phyloP scores from a whole-genome alignment of 495 filamentous ascomycete genomes.

The Friedmanniomyces simplex region DNA sequence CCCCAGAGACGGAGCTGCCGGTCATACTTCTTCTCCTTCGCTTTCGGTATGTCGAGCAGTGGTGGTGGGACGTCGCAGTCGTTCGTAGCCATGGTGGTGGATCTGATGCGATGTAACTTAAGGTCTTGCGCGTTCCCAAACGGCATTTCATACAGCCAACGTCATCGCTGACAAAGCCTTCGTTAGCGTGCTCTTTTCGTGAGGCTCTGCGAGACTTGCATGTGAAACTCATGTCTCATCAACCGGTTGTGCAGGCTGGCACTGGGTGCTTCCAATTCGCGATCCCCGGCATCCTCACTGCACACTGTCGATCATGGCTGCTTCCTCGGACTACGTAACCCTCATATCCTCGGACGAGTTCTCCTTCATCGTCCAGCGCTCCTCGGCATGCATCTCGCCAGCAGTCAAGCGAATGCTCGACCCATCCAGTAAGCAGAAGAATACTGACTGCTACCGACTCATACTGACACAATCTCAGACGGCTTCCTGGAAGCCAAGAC shows the following conservation, averaged over 20 bases:
- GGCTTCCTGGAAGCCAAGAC: conserved; percentile 59
- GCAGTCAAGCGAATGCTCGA: conserved; percentile 81
- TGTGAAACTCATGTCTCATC: too few relatives aligned
- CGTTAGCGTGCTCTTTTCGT: too few relatives aligned
- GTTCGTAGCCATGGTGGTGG: not conserved
- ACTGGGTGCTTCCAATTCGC: too few relatives aligned
- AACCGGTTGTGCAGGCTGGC: too few relatives aligned
- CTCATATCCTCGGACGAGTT: conserved; percentile 79
- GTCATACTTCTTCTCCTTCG: conserved; percentile 58
- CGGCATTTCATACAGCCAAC: too few relatives aligned
- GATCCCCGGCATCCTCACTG: too few relatives aligned
- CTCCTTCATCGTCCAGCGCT: conserved; percentile 75
- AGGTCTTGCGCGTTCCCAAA: too few relatives aligned
- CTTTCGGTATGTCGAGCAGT: conserved; percentile 28
- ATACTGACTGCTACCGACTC: not conserved
- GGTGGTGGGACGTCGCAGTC: conserved; percentile 22
- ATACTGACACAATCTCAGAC: conserved; percentile 34
- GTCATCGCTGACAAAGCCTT: too few relatives aligned
- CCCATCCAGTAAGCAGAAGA: conserved; percentile 52
- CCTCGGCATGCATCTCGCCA: conserved; percentile 61
- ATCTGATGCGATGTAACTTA: not conserved
- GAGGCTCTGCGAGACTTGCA: too few relatives aligned
- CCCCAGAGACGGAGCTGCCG: conserved; percentile 93
- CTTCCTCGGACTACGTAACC: conserved; percentile 58
- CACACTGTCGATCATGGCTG: not conserved